Evolutionary conservation across 805 yeast species (phyloP).

Genomic region (Debaryomyces maramus): DNA sequence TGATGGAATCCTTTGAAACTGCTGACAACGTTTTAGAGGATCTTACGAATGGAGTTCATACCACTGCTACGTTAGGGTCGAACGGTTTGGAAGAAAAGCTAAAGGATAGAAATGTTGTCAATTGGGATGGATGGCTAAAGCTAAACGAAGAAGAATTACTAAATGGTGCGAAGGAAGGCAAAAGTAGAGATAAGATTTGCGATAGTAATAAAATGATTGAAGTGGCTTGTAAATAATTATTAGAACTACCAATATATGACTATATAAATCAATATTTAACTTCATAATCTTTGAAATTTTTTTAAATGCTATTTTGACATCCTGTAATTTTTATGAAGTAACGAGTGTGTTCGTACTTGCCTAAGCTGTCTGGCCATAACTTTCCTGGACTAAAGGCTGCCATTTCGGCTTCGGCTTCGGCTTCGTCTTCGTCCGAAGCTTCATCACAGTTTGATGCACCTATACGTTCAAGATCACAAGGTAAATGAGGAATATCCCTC

Average conservation of each 20-base stretch:
- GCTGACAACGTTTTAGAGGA: constrained; percentile 67
- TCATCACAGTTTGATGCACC: constrained; percentile 7
- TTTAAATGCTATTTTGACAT: constrained; percentile 16
- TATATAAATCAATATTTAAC: too few relatives aligned
- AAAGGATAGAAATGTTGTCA: constrained; percentile 25
- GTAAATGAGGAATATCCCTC: constrained; percentile 36
- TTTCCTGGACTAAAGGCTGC: constrained; percentile 10
- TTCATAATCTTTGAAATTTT: too few relatives aligned
- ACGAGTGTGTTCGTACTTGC: constrained; percentile 31
- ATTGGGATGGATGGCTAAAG: constrained; percentile 68
- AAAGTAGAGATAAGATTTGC: constrained; percentile 58
- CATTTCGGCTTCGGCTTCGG: background rate
- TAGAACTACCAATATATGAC: too few relatives aligned
- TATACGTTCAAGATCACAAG: constrained; percentile 15
- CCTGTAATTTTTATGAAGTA: constrained; percentile 33
- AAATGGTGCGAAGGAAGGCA: constrained; percentile 50
- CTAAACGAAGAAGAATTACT: constrained; percentile 54
- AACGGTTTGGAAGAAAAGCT: constrained; percentile 13
- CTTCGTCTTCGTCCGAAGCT: background rate
- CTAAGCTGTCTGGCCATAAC: constrained; percentile 22
- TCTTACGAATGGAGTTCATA: constrained; percentile 30
- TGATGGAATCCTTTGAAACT: constrained; percentile 78
- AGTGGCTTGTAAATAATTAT: constrained; percentile 24
- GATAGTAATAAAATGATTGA: constrained; percentile 50
- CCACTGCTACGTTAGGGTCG: constrained; percentile 20